These are phyloP conservation scores for Tranzscheliella williamsii DNA, from an alignment of 1,284 basidiomycete species.

Conservation along the genomic window DNA sequence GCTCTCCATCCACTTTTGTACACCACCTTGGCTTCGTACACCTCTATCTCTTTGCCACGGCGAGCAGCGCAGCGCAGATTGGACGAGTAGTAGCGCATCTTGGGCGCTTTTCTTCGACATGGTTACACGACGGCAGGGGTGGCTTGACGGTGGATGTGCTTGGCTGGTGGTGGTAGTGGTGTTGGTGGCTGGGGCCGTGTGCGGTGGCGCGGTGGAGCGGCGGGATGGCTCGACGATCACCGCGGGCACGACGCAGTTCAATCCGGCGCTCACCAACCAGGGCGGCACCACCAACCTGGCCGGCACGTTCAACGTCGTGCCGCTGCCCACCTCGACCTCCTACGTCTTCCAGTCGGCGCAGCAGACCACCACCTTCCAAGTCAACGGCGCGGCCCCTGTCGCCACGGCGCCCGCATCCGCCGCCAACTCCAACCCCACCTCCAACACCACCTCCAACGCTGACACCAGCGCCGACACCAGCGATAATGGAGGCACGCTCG, in stretches of 20 bases:
- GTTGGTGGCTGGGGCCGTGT: too few species aligned
- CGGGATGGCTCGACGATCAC: conserved; percentile 27
- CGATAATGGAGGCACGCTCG: conserved; percentile 4
- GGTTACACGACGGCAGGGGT: too few species aligned
- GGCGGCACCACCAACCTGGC: conserved; percentile 48
- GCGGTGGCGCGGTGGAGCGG: too few species aligned
- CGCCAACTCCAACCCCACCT: background rate
- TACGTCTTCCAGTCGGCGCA: conserved; percentile 20
- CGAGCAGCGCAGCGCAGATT: too few species aligned
- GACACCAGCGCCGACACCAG: conserved; percentile 1
- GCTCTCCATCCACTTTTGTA: too few species aligned
- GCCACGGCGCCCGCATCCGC: background rate
- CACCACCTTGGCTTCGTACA: too few species aligned
- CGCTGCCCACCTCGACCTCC: conserved; percentile 28
- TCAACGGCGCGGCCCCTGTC: background rate
- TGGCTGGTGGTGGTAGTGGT: too few species aligned
- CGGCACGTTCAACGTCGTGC: conserved; percentile 47
- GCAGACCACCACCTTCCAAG: conserved; percentile 29
- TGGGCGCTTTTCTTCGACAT: too few species aligned
- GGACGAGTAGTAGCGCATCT: too few species aligned
- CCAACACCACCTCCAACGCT: background rate
- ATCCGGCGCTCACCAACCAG: conserved; percentile 35
- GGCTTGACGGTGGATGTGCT: too few species aligned
- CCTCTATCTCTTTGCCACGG: too few species aligned
- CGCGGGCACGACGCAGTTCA: conserved; percentile 28